Conservation (phyloP, 2,329 filamentous ascomycete species). For the Colletotrichum melonis region DNA sequence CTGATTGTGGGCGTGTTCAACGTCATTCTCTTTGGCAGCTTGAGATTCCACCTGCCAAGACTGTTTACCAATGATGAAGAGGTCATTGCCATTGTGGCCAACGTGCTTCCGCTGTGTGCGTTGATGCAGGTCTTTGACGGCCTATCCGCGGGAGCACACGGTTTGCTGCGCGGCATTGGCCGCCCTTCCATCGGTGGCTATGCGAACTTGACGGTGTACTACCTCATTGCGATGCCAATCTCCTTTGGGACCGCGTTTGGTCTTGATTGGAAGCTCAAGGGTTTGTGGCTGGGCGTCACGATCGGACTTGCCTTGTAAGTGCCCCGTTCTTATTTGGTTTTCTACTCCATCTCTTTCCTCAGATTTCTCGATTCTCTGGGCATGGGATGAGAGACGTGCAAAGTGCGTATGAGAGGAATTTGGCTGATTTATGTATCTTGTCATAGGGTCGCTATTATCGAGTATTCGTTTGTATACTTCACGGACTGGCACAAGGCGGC, state of each 20-base stretch:
- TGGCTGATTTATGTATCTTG: slow-evolving; percentile 29
- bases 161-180: slow-evolving; percentile 86
- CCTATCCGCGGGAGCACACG: slow-evolving; percentile 82
- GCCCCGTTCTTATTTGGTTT: background rate
- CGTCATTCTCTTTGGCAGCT: slow-evolving; percentile 72
- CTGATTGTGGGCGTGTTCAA: slow-evolving; percentile 83
- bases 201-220: slow-evolving; percentile 88
- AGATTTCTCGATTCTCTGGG: background rate
- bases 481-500: slow-evolving; percentile 66
- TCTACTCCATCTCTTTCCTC: background rate
- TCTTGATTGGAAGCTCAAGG: slow-evolving; percentile 79
- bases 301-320: slow-evolving; percentile 75
- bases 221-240: slow-evolving; percentile 85
- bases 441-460: slow-evolving; percentile 61
- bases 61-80: slow-evolving; percentile 82
- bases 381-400: background rate
- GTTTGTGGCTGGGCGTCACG: slow-evolving; percentile 84
- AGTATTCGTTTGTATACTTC: slow-evolving; percentile 63
- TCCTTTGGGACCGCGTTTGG: slow-evolving; percentile 84
- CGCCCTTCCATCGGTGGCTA: slow-evolving; percentile 92
- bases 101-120: slow-evolving; percentile 82
- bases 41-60: slow-evolving; percentile 79
- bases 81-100: slow-evolving; percentile 75
- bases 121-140: slow-evolving; percentile 93
- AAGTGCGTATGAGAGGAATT: background rate